Conservation (phyloP, 768 basidiomycete genomes). For the Tricholoma sp. region DNA sequence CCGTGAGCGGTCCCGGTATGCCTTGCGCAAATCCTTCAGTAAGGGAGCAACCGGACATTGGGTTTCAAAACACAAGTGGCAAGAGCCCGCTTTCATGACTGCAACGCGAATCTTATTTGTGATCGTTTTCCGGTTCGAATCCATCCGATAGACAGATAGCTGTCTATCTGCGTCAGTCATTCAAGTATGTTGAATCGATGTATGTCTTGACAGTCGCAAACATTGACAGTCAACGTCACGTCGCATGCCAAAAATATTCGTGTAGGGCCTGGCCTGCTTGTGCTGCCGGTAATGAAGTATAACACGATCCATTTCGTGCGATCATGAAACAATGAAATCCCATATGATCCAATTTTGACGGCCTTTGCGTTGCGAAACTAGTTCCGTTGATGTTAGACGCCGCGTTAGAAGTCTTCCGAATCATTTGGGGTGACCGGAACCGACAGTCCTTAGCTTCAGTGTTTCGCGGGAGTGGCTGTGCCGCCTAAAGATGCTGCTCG, state of each 20-base stretch:
- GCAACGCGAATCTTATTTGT: background rate
- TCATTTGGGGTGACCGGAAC: too few relatives aligned
- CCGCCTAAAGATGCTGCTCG: too few relatives aligned
- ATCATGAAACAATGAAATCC: too few relatives aligned
- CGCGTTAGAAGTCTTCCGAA: too few relatives aligned
- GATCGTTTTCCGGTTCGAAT: background rate
- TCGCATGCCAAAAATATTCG: background rate
- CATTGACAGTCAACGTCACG: background rate
- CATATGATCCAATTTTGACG: too few relatives aligned
- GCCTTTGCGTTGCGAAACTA: too few relatives aligned
- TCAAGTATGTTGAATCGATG: background rate
- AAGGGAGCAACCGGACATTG: background rate
- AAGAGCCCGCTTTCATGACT: background rate
- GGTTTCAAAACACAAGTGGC: background rate
- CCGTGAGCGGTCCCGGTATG: background rate
- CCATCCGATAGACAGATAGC: background rate
- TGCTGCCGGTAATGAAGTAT: too few relatives aligned
- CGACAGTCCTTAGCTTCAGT: too few relatives aligned
- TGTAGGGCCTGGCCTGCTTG: too few relatives aligned
- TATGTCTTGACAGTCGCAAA: background rate
- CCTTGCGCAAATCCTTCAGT: background rate
- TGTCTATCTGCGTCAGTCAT: background rate
- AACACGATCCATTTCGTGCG: too few relatives aligned
- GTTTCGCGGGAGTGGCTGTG: too few relatives aligned
- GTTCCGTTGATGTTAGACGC: too few relatives aligned